These are phyloP conservation scores for Solanum dulcamara DNA, from an alignment of 257 asterid species.

Conservation along the genomic window DNA sequence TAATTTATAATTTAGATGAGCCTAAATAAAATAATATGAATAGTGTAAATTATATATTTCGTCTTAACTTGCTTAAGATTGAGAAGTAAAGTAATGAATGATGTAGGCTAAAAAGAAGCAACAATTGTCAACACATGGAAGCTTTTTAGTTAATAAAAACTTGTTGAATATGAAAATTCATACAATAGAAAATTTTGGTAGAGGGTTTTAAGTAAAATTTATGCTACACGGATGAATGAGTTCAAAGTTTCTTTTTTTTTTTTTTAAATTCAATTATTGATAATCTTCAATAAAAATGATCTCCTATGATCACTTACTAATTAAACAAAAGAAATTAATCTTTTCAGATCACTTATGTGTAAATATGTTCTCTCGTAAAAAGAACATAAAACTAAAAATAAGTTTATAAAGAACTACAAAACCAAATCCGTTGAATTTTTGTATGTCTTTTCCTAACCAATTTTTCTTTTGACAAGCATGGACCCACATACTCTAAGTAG, in stretches of 20 bases:
- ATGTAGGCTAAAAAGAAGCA: background rate
- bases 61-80: too few species aligned
- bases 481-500: background rate
- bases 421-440: background rate
- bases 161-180: background rate
- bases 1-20: too few species aligned
- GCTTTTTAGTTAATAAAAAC: too few species aligned
- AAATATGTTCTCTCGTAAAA: rapidly evolving
- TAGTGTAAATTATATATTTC: too few species aligned
- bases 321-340: background rate
- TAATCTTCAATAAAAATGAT: rapidly evolving
- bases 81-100: rapidly evolving
- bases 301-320: background rate
- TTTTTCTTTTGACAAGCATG: background rate
- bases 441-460: background rate
- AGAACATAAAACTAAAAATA: background rate
- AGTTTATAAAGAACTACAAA: background rate
- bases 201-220: background rate
- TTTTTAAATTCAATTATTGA: background rate
- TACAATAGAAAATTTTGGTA: background rate
- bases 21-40: too few species aligned
- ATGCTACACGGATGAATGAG: rapidly evolving
- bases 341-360: rapidly evolving
- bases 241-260: rapidly evolving
- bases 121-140: background rate